phyloP scores from a whole-genome alignment of 768 basidiomycete species.

The Leccinum broughii region DNA sequence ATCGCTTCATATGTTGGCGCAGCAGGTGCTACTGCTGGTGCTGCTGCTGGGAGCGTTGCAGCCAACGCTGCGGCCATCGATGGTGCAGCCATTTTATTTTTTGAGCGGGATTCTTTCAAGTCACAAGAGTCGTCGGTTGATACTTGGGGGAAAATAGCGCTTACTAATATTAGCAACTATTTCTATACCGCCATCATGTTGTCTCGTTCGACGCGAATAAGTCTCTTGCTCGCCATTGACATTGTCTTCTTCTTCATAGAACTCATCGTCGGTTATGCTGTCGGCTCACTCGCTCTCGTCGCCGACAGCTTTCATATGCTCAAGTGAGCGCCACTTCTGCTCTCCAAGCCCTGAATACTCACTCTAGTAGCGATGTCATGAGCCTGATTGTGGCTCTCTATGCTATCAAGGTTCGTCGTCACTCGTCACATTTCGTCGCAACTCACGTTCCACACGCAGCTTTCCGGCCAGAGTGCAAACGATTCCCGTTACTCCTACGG shows the following conservation, averaged over 20 bases:
- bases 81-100: conserved; percentile 54
- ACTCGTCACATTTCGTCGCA: conserved; percentile 6
- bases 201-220: conserved; percentile 75
- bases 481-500: conserved; percentile 92
- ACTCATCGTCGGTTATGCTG: conserved; percentile 87
- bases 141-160: neutral
- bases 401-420: conserved; percentile 69
- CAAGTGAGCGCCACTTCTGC: conserved; percentile 58
- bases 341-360: conserved; percentile 2
- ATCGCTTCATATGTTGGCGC: conserved; percentile 81
- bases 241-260: conserved; percentile 85
- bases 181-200: conserved; percentile 28
- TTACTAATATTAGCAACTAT: conserved; percentile 23
- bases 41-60: conserved; percentile 69
- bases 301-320: conserved; percentile 99
- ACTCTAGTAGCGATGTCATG: conserved; percentile 81
- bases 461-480: conserved; percentile 56
- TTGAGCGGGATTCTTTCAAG: neutral
- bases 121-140: too few species aligned
- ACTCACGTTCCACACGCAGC: conserved; percentile 40
- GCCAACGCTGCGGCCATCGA: conserved; percentile 95
- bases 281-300: conserved; percentile 91
- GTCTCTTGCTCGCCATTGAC: conserved; percentile 81
- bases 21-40: conserved; percentile 58
- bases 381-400: conserved; percentile 94